These are phyloP conservation scores for Lipomyces anomalus DNA, from an alignment of 805 yeast species.

Conservation along the genomic window DNA sequence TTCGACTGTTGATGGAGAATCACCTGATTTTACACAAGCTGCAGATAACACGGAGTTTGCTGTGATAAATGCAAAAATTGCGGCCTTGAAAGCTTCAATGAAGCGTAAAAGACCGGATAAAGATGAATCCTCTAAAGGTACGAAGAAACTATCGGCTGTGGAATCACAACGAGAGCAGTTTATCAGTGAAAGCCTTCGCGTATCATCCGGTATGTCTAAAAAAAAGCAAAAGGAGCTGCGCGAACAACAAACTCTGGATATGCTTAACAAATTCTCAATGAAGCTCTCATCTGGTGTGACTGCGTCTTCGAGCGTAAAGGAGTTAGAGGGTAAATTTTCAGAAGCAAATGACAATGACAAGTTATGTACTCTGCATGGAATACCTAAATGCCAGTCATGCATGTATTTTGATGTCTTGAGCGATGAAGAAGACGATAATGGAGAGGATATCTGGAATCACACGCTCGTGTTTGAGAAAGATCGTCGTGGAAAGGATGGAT, in stretches of 20 bases:
- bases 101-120: conserved; percentile 4
- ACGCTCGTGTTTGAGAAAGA: conserved; percentile 14
- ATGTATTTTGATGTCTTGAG: conserved; percentile 22
- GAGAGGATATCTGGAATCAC: conserved; percentile 9
- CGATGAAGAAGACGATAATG: conserved; percentile 21
- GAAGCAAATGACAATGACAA: conserved; percentile 7
- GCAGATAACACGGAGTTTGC: conserved; percentile 20
- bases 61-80: conserved; percentile 18
- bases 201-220: conserved; percentile 1
- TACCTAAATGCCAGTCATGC: conserved; percentile 26
- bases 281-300: conserved; percentile 23
- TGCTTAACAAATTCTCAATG: conserved; percentile 29
- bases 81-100: conserved; percentile 18
- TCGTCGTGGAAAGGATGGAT: too few species aligned
- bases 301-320: not conserved
- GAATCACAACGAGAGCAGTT: conserved; percentile 31
- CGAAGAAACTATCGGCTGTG: conserved; percentile 23
- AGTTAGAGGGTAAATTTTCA: not conserved
- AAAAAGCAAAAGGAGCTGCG: conserved; percentile 20
- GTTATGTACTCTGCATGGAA: conserved; percentile 22
- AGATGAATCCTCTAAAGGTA: not conserved
- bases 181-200: not conserved
- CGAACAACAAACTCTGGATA: conserved; percentile 30
- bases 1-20: too few species aligned
- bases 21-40: too few species aligned